Percentiles rank a stretch among this genome's conserved stretches.
phyloP scores from a whole-genome alignment of 73 alveolate genomes.

The Paramecium biaurelia region DNA sequence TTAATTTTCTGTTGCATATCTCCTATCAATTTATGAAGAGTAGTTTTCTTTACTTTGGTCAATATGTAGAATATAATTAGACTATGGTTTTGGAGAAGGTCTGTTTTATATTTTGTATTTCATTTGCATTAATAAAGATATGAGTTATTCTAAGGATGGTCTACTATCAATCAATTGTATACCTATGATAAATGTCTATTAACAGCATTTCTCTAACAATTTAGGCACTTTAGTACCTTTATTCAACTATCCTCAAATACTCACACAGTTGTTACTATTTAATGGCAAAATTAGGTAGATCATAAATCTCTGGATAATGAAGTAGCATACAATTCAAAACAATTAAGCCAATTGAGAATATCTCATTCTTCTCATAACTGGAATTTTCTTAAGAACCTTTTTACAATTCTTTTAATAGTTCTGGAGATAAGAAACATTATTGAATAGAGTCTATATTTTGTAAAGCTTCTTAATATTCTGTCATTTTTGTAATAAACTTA shows the following conservation, averaged over 20 bases:
- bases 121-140: neutral
- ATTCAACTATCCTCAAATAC: neutral
- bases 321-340: constrained; percentile 16
- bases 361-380: neutral
- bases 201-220: neutral
- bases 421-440: constrained; percentile 33
- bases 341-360: neutral
- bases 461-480: neutral
- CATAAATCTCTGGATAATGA: constrained; percentile 15
- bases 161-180: neutral
- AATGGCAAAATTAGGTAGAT: neutral
- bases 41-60: neutral
- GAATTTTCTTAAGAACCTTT: neutral
- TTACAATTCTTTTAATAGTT: neutral
- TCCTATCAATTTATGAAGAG: neutral
- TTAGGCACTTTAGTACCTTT: neutral
- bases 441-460: neutral
- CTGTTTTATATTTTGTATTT: neutral
- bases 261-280: neutral
- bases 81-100: neutral
- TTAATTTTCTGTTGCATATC: neutral
- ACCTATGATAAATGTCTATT: neutral
- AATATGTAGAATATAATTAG: neutral
- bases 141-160: constrained; percentile 20
- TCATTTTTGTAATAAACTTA: neutral